Conservation (phyloP, 331 rosid species). For the Pyrus hybrid region DNA sequence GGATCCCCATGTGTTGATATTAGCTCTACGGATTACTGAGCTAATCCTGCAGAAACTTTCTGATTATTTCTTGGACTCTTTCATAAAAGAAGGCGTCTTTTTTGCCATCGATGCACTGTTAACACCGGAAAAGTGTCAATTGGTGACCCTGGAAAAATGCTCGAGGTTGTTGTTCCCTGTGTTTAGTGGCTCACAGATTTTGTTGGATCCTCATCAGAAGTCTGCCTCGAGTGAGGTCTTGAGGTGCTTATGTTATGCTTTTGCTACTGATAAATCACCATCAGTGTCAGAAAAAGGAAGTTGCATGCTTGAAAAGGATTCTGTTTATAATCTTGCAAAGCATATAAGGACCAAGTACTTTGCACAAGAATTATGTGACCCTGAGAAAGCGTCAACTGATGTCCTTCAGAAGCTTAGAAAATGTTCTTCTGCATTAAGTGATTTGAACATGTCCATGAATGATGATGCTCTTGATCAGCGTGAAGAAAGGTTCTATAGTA, state of each 20-base stretch:
- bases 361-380: slow-evolving; percentile 55
- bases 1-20: slow-evolving; percentile 79
- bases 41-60: slow-evolving; percentile 70
- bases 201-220: slow-evolving; percentile 47
- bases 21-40: slow-evolving; percentile 71
- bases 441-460: slow-evolving; percentile 29
- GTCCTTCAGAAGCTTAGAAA: slow-evolving; percentile 69
- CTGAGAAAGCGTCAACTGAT: slow-evolving; percentile 64
- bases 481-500: slow-evolving; percentile 46
- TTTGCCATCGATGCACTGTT: slow-evolving; percentile 75
- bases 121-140: slow-evolving; percentile 54
- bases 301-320: slow-evolving; percentile 80
- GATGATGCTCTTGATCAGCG: slow-evolving; percentile 31
- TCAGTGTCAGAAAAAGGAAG: slow-evolving; percentile 41
- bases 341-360: slow-evolving; percentile 52
- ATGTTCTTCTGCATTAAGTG: slow-evolving; percentile 43
- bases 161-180: slow-evolving; percentile 51
- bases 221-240: slow-evolving; percentile 45
- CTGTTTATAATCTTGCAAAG: slow-evolving; percentile 67
- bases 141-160: slow-evolving; percentile 49
- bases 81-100: slow-evolving; percentile 89
- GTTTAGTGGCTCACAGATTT: slow-evolving; percentile 36
- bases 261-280: slow-evolving; percentile 44
- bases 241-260: slow-evolving; percentile 79
- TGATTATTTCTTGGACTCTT: slow-evolving; percentile 55